Evolutionary conservation across 208 protist genomes (phyloP).

Genomic region (Crithidia brevicula): DNA sequence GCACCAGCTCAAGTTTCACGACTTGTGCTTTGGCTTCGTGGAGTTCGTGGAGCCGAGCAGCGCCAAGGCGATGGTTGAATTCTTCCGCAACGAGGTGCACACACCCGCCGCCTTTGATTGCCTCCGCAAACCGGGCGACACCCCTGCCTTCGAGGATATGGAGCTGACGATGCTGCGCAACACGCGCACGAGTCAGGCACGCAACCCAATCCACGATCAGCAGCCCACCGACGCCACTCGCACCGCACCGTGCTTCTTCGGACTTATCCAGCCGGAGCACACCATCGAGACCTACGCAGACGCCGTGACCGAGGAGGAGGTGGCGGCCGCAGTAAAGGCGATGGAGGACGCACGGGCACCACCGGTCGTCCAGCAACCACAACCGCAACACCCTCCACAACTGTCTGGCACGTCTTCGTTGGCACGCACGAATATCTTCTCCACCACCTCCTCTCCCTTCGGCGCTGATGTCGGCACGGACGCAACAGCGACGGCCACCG

Average conservation of each 20-base stretch:
- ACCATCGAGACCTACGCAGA: conserved; percentile 25
- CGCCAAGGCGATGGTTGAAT: conserved; percentile 81
- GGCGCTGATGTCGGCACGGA: not conserved
- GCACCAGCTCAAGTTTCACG: conserved; percentile 28
- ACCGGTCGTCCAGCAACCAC: not conserved
- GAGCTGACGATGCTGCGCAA: conserved; percentile 50
- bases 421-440: no score
- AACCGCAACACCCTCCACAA: conserved; percentile 3
- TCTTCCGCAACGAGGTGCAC: conserved; percentile 77
- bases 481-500: not conserved
- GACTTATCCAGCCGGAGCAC: conserved; percentile 6
- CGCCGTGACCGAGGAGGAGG: conserved; percentile 18
- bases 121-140: conserved; percentile 24
- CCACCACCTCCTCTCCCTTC: conserved; percentile 5
- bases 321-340: conserved; percentile 10
- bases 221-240: conserved; percentile 55
- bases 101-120: conserved; percentile 57
- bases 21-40: conserved; percentile 79
- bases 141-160: conserved; percentile 23
- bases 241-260: conserved; percentile 24
- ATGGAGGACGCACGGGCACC: not conserved
- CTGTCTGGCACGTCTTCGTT: no score
- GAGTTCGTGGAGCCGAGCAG: conserved; percentile 65
- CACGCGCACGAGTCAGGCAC: conserved; percentile 67
- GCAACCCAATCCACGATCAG: conserved; percentile 82